phyloP scores from a whole-genome alignment of 1,284 basidiomycete genomes.

The Ceratobasidium sp. region DNA sequence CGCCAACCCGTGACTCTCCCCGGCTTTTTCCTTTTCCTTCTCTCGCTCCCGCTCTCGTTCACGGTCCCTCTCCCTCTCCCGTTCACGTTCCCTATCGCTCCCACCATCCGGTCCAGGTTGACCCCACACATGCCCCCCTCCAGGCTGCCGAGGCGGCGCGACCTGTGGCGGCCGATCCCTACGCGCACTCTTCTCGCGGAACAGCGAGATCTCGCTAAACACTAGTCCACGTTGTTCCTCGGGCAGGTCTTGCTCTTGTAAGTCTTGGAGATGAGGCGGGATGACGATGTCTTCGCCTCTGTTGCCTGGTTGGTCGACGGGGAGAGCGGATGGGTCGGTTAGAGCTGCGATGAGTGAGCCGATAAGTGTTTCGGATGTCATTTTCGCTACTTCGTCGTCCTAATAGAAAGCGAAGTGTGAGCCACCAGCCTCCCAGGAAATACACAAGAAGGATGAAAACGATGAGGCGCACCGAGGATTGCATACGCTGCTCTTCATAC shows the following conservation, averaged over 20 bases:
- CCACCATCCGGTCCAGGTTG: constrained; percentile 53
- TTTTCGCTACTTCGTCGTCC: constrained; percentile 76
- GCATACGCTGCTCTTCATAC: constrained; percentile 82
- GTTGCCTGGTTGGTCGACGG: constrained; percentile 74
- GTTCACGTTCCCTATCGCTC: constrained; percentile 78
- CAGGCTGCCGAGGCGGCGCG: constrained; percentile 61
- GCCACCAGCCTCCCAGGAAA: too few species aligned
- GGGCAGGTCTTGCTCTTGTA: constrained; percentile 94
- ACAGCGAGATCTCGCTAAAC: constrained; percentile 94
- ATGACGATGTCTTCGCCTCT: constrained; percentile 71
- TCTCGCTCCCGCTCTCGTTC: constrained; percentile 79
- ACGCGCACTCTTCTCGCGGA: constrained; percentile 88
- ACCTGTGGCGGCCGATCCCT: constrained; percentile 72
- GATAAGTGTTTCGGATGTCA: constrained; percentile 57
- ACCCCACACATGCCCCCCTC: constrained; percentile 44
- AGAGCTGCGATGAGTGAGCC: constrained; percentile 57
- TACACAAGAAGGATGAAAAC: background rate
- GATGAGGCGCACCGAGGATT: constrained; percentile 76
- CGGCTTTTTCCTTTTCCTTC: constrained; percentile 66
- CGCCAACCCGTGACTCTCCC: constrained; percentile 75
- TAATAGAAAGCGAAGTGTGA: constrained; percentile 53
- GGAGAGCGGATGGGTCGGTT: constrained; percentile 66
- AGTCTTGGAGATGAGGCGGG: constrained; percentile 93
- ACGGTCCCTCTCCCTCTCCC: constrained; percentile 74
- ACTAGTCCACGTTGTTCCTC: constrained; percentile 94